Evolutionary conservation across 441 rosid genomes (phyloP).

Genomic region (Pelargonium myrrhifolium): DNA sequence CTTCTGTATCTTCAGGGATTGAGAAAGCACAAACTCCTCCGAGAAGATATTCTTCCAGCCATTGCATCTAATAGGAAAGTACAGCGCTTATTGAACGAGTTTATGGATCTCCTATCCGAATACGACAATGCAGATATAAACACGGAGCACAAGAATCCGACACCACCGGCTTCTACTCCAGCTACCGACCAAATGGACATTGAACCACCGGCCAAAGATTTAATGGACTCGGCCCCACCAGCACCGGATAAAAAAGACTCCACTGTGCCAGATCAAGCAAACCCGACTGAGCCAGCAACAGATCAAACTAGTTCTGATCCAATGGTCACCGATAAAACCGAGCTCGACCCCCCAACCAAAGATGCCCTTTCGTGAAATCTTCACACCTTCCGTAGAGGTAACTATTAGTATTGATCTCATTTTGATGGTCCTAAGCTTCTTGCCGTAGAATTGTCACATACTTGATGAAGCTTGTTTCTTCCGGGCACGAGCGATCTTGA

Average conservation of each 20-base stretch:
- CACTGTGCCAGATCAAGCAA: slow-evolving; percentile 19
- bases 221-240: slow-evolving; percentile 15
- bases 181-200: slow-evolving; percentile 25
- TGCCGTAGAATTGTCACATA: too few relatives aligned
- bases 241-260: slow-evolving; percentile 24
- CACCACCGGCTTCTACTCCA: slow-evolving; percentile 14
- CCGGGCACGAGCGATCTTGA: too few relatives aligned
- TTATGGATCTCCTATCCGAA: slow-evolving; percentile 86
- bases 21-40: slow-evolving; percentile 77
- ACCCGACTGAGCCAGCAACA: slow-evolving; percentile 11
- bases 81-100: slow-evolving; percentile 84
- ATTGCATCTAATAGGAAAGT: slow-evolving; percentile 95
- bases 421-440: too few relatives aligned
- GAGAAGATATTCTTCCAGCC: slow-evolving; percentile 89
- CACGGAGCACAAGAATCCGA: slow-evolving; percentile 20
- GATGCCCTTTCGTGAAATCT: not conserved
- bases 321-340: not conserved
- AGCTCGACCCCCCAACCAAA: not conserved
- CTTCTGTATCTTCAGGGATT: slow-evolving; percentile 51
- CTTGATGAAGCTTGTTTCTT: too few relatives aligned
- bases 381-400: not conserved
- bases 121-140: slow-evolving; percentile 42
- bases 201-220: slow-evolving; percentile 16
- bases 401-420: too few relatives aligned
- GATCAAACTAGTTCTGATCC: slow-evolving; percentile 7